phyloP scores from a whole-genome alignment of 306 rosid species.

The Corylus avellana region DNA sequence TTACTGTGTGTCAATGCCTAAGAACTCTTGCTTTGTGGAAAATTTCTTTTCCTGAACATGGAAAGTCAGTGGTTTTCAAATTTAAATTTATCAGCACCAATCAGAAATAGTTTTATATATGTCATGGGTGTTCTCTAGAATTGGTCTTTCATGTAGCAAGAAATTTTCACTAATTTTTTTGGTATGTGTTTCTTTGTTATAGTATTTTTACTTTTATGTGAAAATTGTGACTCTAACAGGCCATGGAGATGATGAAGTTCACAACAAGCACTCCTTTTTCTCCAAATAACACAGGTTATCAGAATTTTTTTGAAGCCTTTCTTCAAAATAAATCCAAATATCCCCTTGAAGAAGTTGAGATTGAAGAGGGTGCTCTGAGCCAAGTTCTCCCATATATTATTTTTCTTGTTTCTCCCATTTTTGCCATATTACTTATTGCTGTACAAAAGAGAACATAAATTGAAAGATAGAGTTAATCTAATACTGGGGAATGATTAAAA shows the following conservation, averaged over 20 bases:
- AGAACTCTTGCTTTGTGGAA: background rate
- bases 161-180: background rate
- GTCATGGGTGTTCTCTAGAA: slow-evolving; percentile 3
- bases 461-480: background rate
- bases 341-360: slow-evolving; percentile 40
- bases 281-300: slow-evolving; percentile 58
- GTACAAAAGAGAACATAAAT: slow-evolving; percentile 63
- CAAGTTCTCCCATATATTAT: slow-evolving; percentile 64
- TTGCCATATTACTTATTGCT: slow-evolving; percentile 60
- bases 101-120: background rate
- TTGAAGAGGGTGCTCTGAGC: slow-evolving; percentile 46
- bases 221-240: slow-evolving; percentile 51
- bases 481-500: background rate
- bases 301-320: slow-evolving; percentile 78
- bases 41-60: background rate
- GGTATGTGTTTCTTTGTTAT: background rate
- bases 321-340: slow-evolving; percentile 59
- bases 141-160: slow-evolving; percentile 10
- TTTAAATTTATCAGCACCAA: background rate
- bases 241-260: slow-evolving; percentile 91
- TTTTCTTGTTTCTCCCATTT: slow-evolving; percentile 76
- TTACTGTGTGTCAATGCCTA: background rate
- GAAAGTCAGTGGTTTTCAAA: background rate
- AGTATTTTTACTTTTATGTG: slow-evolving; percentile 1
- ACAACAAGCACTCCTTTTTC: slow-evolving; percentile 45